These are phyloP conservation scores for Corylus avellana DNA, from an alignment of 306 rosid genomes.

Conservation along the genomic window DNA sequence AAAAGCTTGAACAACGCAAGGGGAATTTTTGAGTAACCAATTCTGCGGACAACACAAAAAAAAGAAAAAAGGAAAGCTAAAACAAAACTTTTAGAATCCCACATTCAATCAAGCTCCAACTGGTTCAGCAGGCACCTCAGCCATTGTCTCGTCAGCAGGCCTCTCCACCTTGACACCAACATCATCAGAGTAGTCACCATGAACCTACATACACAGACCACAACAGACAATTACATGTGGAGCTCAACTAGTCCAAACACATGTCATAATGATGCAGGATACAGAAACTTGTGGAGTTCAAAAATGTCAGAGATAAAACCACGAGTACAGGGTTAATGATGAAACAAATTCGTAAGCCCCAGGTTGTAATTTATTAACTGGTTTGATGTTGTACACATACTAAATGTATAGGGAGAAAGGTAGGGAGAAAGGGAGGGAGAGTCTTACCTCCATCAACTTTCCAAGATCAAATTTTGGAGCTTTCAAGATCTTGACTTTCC, in stretches of 20 bases:
- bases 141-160: slow-evolving; percentile 66
- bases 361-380: not conserved
- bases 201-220: slow-evolving; percentile 53
- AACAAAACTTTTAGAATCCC: not conserved
- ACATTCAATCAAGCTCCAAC: slow-evolving; percentile 63
- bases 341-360: not conserved
- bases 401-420: not conserved
- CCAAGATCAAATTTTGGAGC: slow-evolving; percentile 97
- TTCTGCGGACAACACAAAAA: not conserved
- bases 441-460: slow-evolving; percentile 83
- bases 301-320: not conserved
- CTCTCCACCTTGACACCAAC: slow-evolving; percentile 84
- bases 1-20: not conserved
- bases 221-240: not conserved
- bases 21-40: not conserved
- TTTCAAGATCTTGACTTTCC: slow-evolving; percentile 90
- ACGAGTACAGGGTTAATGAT: not conserved
- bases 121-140: slow-evolving; percentile 58
- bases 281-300: not conserved
- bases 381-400: not conserved
- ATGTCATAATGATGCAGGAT: not conserved
- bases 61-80: not conserved
- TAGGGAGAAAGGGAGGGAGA: not conserved
- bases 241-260: not conserved
- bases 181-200: slow-evolving; percentile 75